phyloP scores from a whole-genome alignment of 2,329 filamentous ascomycete genomes.

The Pseudogymnoascus sp. region DNA sequence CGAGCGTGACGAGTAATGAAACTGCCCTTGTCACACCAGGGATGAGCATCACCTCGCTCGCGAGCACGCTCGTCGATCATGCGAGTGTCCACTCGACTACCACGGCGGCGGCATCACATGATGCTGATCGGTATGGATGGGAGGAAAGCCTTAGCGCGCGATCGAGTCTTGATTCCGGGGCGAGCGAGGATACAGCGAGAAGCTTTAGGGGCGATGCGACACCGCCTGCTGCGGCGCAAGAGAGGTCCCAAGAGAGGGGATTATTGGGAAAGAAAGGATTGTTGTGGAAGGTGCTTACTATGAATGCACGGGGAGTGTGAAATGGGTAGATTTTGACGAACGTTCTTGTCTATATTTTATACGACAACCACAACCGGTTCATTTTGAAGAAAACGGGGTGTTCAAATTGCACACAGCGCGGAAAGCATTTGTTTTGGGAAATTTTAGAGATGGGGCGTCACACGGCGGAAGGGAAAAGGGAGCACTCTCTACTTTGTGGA shows the following conservation, averaged over 20 bases:
- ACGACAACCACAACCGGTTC: background rate
- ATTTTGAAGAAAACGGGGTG: background rate
- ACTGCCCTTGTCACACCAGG: background rate
- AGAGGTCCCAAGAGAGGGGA: background rate
- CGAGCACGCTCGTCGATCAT: background rate
- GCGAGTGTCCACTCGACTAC: background rate
- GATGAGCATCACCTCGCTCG: background rate
- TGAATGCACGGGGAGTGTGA: background rate
- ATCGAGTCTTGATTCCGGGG: background rate
- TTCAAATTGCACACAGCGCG: background rate
- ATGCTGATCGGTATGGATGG: background rate
- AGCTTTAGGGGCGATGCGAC: background rate
- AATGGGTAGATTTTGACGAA: background rate
- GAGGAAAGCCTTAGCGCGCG: background rate
- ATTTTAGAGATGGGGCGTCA: background rate
- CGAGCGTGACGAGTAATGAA: background rate
- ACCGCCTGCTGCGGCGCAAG: background rate
- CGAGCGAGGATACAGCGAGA: background rate
- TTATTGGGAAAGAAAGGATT: background rate
- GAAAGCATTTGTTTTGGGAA: background rate
- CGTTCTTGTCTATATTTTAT: background rate
- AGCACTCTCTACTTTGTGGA: background rate
- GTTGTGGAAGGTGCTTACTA: slow-evolving; percentile 1
- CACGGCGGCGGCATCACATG: background rate
- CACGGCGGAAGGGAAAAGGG: background rate